Evolutionary conservation across 352 stramenopile genomes (phyloP), one percentile per base, ranked within the genome.

Genomic region (Achlya hypogyna): DNA sequence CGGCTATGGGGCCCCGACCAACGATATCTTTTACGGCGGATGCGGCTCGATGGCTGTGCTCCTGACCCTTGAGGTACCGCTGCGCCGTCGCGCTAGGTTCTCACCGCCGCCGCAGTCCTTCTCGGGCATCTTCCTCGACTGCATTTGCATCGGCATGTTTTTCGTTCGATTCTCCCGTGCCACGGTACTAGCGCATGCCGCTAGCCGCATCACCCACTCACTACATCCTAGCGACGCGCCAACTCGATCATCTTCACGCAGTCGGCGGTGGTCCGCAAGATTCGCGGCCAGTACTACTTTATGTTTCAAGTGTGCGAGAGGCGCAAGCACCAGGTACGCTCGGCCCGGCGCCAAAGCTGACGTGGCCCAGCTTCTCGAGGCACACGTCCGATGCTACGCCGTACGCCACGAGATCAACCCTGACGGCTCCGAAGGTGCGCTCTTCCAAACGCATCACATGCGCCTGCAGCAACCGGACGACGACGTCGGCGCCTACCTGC

Each of bases 301-400:
- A 96, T 96, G 87, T 88, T 96, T 64, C 88, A 96, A 56, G 82
- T 91, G 0, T 96, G 88, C 54, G 88, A 96, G 66, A 77, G 87
- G 32, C 82, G 88, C 28, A 95, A 95, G 62, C 87, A 96, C 58
- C 88, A 96, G 47, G 60, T 75, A 32, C 20, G 5, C 16, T 18
- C n/a, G 16, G 9, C 25, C 18, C 42, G 23, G 25, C 16, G 16
- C 22, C 18, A 62, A 52, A 28, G 12, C 35, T 14, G 31, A 49
- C 59, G 3, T 60, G 0, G 28, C 34, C 34, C 34, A 65, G 63
- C 82, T 95, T 20, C 83, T 91, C 1, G 86, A 95, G 53, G 86
- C 84, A 4, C 86, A 95, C 65, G 81, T 95, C 22, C 84, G 86
- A 10, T 62, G 90, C 12, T 95, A 95, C 68, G 83, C 84, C n/a